These are phyloP conservation scores for Begonia masoniana DNA, from an alignment of 306 rosid genomes.

Conservation along the genomic window DNA sequence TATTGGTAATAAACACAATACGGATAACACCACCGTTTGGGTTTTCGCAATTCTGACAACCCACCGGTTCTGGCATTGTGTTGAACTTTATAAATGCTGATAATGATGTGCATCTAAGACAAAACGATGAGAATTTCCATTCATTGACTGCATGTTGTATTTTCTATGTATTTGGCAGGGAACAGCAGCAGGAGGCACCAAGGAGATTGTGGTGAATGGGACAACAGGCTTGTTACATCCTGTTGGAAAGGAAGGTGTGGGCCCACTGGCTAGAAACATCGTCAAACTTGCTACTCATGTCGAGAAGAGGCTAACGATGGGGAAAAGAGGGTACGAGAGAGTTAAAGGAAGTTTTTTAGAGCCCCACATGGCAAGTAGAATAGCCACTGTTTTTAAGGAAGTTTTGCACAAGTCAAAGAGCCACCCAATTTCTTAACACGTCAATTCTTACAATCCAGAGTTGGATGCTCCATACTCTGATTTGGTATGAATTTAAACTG, in stretches of 20 bases:
- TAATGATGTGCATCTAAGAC: no score
- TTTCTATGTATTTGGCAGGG: conserved; percentile 27
- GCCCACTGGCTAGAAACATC: conserved; percentile 58
- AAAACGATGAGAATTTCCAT: no score
- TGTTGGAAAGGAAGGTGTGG: conserved; percentile 55
- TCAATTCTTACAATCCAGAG: no score
- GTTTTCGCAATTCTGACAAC: no score
- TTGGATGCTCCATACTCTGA: no score
- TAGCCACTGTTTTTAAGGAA: conserved; percentile 61
- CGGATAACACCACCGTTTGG: no score
- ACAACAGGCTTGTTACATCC: conserved; percentile 80
- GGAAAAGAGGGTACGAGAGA: conserved; percentile 65
- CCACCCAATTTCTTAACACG: conserved; percentile 15
- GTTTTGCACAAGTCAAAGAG: conserved; percentile 45
- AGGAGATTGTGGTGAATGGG: conserved; percentile 82
- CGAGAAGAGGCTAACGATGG: conserved; percentile 86
- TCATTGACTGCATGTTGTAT: no score
- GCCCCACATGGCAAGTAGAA: conserved; percentile 72
- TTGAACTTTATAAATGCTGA: no score
- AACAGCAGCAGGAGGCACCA: conserved; percentile 88
- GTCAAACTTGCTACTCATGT: conserved; percentile 75
- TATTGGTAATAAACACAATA: conserved; percentile 33
- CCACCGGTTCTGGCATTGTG: no score
- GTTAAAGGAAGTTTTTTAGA: conserved; percentile 75
- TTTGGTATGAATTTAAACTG: no score